A percentile compares a stretch with the other conserved stretches of the same genome.
Evolutionary conservation across 1,139 yeast species (phyloP).

Genomic region (Nakaseomyces delphensis): DNA sequence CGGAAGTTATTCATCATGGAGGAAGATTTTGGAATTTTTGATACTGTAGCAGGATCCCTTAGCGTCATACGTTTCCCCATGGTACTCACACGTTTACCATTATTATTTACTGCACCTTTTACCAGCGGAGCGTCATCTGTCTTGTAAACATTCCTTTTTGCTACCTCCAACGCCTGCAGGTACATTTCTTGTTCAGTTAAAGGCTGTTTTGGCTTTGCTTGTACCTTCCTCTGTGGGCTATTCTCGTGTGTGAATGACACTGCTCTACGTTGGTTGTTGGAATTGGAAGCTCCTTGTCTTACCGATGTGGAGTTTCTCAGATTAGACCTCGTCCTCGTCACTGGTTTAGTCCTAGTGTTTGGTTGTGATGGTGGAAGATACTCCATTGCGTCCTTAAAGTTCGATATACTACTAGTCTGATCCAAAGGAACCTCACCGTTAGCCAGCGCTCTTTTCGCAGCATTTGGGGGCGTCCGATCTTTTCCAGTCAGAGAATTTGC

Average conservation of each 20-base stretch:
- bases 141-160: constrained; percentile 28
- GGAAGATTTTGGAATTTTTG: constrained; percentile 2
- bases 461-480: neutral
- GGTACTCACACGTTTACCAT: constrained; percentile 11
- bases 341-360: constrained; percentile 3
- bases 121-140: constrained; percentile 3
- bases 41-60: constrained; percentile 11
- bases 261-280: constrained; percentile 1
- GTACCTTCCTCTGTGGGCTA: neutral
- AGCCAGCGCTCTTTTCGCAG: neutral
- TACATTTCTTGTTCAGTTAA: constrained; percentile 30
- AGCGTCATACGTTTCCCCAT: constrained; percentile 22
- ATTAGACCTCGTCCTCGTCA: constrained; percentile 2
- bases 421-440: constrained; percentile 15
- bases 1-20: constrained; percentile 6
- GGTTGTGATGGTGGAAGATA: constrained; percentile 12
- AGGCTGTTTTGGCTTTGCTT: constrained; percentile 9
- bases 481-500: constrained; percentile 1
- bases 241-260: constrained; percentile 6
- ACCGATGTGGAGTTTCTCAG: neutral
- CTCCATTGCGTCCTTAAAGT: constrained; percentile 27
- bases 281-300: neutral
- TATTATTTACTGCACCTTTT: neutral
- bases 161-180: constrained; percentile 28
- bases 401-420: constrained; percentile 23